Percentiles rank a stretch among this genome's conserved stretches.
phyloP scores from a whole-genome alignment of 164 flowering plant genomes.

The Liriodendron chinense region DNA sequence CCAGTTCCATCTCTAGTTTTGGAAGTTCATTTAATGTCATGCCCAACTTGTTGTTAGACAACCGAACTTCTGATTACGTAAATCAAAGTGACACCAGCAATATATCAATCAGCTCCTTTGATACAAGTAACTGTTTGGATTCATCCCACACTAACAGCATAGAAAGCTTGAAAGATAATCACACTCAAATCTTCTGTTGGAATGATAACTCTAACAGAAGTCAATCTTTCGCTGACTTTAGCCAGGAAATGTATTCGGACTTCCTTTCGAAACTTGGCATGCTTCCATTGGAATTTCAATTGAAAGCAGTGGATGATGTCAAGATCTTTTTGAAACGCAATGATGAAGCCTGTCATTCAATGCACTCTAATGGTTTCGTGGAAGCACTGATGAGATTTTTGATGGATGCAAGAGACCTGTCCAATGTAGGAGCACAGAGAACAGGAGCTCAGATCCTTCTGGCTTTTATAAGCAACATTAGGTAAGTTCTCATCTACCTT shows the following conservation, averaged over 20 bases:
- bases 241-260: slow-evolving; percentile 12
- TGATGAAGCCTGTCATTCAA: slow-evolving; percentile 25
- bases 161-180: slow-evolving; percentile 13
- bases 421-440: slow-evolving; percentile 45
- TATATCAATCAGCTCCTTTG: slow-evolving; percentile 49
- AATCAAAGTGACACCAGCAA: slow-evolving; percentile 48
- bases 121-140: slow-evolving; percentile 36
- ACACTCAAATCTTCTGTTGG: slow-evolving; percentile 2
- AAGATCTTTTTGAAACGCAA: slow-evolving; percentile 27
- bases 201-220: slow-evolving; percentile 14
- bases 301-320: slow-evolving; percentile 44
- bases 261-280: slow-evolving; percentile 31
- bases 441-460: slow-evolving; percentile 47
- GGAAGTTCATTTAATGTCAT: slow-evolving; percentile 56
- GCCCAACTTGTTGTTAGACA: slow-evolving; percentile 3
- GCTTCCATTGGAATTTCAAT: slow-evolving; percentile 54
- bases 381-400: slow-evolving; percentile 48
- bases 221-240: slow-evolving; percentile 14
- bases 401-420: slow-evolving; percentile 39
- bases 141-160: slow-evolving; percentile 20
- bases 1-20: slow-evolving; percentile 31
- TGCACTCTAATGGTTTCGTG: slow-evolving; percentile 39
- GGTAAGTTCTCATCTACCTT: slow-evolving; percentile 35
- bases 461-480: slow-evolving; percentile 38
- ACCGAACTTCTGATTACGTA: background rate